Base-by-base conservation (phyloP, 495 filamentous ascomycete genomes). In the Xanthoparmelia taractica region DNA sequence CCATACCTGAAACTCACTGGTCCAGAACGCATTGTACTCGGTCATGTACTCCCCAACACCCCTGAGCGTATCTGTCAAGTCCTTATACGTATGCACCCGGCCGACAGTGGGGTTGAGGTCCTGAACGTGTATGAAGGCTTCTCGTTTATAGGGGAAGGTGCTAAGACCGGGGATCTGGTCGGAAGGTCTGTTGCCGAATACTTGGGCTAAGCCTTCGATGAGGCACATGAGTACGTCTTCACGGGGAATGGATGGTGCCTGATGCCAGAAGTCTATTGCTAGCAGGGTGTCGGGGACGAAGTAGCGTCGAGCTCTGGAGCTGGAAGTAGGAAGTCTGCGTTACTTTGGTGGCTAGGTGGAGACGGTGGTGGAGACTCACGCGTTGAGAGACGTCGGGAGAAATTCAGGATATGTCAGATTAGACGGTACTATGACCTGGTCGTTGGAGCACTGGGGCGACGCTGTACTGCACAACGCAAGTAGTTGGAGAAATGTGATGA, bases 201-300 rank as follows among this genome's bases (percentile, higher is more conserved):
- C 27, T 58, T n/a, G 1, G 23, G 61, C 41, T n/a, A 63, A 47
- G 29, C 13, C 54, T 11, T 33, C 34, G n/a, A 63, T 20, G 8
- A 63, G 12, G 40, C 61, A 63, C 61, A 63, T 63, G 27, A 63
- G 40, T 40, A 63, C 41, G 31, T 63, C 54, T 50, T 47, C 12
- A 1, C 17, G 4, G 38, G 31, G 3, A 12, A 63, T 45, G 7
- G 2, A 36, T 11, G 61, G 61, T 38, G 13, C n/a, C 17, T 57
- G 38, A 41, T 63, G 52, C 38, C 31, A 23, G 40, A 63, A 63
- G 40, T 63, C 61, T 43, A 63, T 31, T 31, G 29, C 52, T 27
- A 63, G 25, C 27, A 29, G 41, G 40, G 36, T 58, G 2, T 40
- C 23, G 20, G 61, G 54, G 20, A 63, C 29, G 40, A 17, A n/a